phyloP scores from a whole-genome alignment of 108 stramenopile species.

The Cyclotella kingstonii region DNA sequence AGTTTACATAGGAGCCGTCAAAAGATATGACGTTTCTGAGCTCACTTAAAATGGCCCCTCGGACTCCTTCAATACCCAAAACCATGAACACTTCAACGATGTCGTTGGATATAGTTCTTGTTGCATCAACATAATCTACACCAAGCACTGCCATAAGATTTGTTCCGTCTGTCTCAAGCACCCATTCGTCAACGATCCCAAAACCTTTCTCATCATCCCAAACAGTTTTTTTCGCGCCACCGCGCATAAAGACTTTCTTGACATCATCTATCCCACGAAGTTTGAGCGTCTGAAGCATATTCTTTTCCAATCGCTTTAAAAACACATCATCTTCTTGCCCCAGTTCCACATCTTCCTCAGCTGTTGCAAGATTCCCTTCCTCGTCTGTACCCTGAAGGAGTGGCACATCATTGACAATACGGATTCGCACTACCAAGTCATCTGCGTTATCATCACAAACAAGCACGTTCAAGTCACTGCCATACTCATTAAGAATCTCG shows the following conservation, averaged over 20 bases:
- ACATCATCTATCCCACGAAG: constrained; percentile 92
- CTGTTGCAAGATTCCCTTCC: constrained; percentile 61
- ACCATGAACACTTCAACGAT: constrained; percentile 95
- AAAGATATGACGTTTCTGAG: constrained; percentile 90
- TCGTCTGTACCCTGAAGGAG: constrained; percentile 70
- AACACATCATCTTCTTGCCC: constrained; percentile 93
- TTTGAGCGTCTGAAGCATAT: constrained; percentile 81
- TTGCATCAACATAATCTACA: constrained; percentile 91
- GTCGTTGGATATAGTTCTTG: constrained; percentile 91
- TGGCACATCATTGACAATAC: constrained; percentile 87
- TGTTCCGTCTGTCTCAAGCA: constrained; percentile 97
- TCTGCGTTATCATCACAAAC: constrained; percentile 93
- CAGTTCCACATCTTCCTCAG: constrained; percentile 68
- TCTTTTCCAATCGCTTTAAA: constrained; percentile 92
- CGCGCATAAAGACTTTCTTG: constrained; percentile 95
- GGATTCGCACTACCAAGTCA: constrained; percentile 85
- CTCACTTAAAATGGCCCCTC: constrained; percentile 82
- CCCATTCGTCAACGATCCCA: constrained; percentile 85
- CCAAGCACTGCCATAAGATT: constrained; percentile 93
- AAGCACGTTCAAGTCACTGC: constrained; percentile 85
- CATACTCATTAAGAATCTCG: constrained; percentile 84
- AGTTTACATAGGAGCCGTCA: constrained; percentile 98
- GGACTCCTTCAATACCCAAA: constrained; percentile 96
- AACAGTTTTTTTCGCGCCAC: constrained; percentile 72
- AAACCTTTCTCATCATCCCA: constrained; percentile 91